Evolutionary conservation across 352 stramenopile genomes (phyloP), one percentile per base, ranked within the genome.

Genomic region (Globisporangium paroecandrum): DNA sequence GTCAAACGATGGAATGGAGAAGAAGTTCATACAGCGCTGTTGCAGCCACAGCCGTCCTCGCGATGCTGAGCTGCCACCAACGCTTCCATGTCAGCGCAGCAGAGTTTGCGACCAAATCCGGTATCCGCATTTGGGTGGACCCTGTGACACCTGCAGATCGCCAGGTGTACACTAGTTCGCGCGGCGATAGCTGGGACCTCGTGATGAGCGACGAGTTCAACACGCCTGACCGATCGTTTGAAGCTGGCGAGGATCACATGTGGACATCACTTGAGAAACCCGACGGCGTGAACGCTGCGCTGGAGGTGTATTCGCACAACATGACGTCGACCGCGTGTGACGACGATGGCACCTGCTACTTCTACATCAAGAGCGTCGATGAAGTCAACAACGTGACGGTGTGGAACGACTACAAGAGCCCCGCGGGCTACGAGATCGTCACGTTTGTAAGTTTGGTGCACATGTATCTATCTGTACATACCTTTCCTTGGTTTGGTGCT

Each of bases 121-220:
- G 80, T 36, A 68, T 89, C 38, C 66, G 65, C 22, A 61, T 70
- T 8, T 89, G 75, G 78, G 73, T 89, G n/a, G 81, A 89, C 63
- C 70, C 71, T 3, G 78, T 62, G 4, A 87, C 81, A 7, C 81
- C 81, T 1, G 32, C 66, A 18, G 61, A 74, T 12, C 43, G 66
- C 6, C 69, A 75, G 8, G 58, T 29, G 29, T 85, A 84, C 70
- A 71, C 49, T 4, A 81, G 58, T 12, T 57, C 49, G 49, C 49
- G 49, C 10, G 12, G 83, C 76, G 0, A 80, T 78, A 51, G 70
- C 85, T 91, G 82, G 80, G 49, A 89, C 10, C 69, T 94, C 54
- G 77, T 90, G 29, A 90, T 93, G 79, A 93, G 83, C 62, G 86
- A 94, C 71, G 79, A 90, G 68, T 88, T 93, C 58, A 89, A 89